Percentiles rank a stretch among this genome's conserved stretches.
These are phyloP conservation scores for Hypoxylon cercidicola DNA, from an alignment of 495 filamentous ascomycete species.

Conservation along the genomic window DNA sequence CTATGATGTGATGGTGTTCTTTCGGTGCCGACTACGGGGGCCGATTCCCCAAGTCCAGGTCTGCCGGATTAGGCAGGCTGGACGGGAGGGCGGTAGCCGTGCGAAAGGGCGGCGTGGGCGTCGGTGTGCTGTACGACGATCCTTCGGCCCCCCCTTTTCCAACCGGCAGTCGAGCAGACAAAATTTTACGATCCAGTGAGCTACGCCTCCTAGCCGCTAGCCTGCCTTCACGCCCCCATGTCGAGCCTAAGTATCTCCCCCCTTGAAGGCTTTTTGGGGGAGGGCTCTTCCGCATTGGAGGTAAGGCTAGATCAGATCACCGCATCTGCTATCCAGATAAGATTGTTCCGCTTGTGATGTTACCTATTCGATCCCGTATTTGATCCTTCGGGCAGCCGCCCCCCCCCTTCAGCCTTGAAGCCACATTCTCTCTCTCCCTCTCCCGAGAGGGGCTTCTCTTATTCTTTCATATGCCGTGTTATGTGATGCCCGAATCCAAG, in stretches of 20 bases:
- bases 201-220: conserved; percentile 4
- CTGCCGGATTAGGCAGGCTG: conserved; percentile 14
- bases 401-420: not conserved
- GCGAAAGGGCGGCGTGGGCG: too few species aligned
- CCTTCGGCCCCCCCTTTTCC: conserved; percentile 26
- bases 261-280: not conserved
- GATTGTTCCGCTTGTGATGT: conserved; percentile 3
- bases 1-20: not conserved
- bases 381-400: conserved; percentile 25
- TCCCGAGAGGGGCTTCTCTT: not conserved
- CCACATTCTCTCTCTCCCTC: not conserved
- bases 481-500: not conserved
- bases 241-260: not conserved
- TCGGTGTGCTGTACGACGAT: conserved; percentile 6
- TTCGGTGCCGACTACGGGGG: not conserved
- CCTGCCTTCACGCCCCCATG: not conserved
- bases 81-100: not conserved
- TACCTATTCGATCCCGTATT: not conserved
- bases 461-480: not conserved
- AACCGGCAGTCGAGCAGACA: not conserved
- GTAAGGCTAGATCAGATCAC: conserved; percentile 25
- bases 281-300: not conserved
- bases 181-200: conserved; percentile 5
- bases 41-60: not conserved
- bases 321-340: conserved; percentile 6